These are phyloP conservation scores for Penicillium sp. DNA, from an alignment of 2,329 filamentous ascomycete species.

Conservation along the genomic window DNA sequence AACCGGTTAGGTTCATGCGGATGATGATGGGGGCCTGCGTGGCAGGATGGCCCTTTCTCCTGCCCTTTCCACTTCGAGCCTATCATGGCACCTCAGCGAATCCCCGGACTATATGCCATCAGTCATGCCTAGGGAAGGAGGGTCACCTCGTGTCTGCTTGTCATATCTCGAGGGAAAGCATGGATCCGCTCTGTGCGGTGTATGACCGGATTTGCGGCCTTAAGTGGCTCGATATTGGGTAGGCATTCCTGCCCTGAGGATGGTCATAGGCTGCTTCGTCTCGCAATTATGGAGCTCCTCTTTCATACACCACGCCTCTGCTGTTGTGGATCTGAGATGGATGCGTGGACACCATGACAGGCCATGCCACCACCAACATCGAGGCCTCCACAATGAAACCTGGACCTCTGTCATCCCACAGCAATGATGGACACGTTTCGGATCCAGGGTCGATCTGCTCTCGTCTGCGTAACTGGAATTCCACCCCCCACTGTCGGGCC, in stretches of 20 bases:
- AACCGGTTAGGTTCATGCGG: constrained; percentile 12
- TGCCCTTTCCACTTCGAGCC: no score
- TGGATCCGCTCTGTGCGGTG: not conserved
- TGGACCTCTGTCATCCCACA: constrained; percentile 7
- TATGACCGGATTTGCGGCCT: not conserved
- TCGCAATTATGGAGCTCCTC: constrained; percentile 11
- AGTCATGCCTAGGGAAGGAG: no score
- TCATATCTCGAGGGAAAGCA: not conserved
- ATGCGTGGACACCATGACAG: constrained; percentile 1
- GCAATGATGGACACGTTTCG: constrained; percentile 3
- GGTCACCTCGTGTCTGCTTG: not conserved
- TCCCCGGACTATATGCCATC: no score
- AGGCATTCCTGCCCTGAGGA: not conserved
- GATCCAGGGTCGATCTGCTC: constrained; percentile 9
- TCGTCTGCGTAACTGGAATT: not conserved
- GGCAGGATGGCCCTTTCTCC: constrained; percentile 4
- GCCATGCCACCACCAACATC: no score
- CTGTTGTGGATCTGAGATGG: constrained; percentile 6
- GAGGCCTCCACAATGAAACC: no score
- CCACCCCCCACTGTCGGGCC: constrained; percentile 18
- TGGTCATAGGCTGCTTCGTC: not conserved
- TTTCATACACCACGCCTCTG: not conserved
- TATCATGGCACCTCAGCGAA: no score
- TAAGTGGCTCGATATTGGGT: constrained; percentile 8
- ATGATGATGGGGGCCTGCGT: constrained; percentile 10